phyloP scores from a whole-genome alignment of 2,329 filamentous ascomycete species.

The Alternaria triticina region DNA sequence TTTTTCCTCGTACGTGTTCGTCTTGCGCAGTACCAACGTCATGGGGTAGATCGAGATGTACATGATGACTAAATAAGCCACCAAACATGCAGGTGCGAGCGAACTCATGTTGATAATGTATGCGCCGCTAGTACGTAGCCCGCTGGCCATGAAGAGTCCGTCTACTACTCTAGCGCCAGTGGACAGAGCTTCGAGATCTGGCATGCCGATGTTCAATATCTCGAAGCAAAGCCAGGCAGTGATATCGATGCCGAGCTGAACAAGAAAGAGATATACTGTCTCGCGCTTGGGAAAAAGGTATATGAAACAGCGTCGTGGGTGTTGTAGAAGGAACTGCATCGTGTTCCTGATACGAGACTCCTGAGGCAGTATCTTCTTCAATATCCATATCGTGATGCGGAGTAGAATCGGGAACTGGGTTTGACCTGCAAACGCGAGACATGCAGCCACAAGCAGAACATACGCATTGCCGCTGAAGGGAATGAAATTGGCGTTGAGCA shows the following conservation, averaged over 20 bases:
- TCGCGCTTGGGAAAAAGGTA: constrained; percentile 68
- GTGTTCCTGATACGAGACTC: constrained; percentile 52
- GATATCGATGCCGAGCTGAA: constrained; percentile 65
- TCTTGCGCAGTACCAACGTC: constrained; percentile 69
- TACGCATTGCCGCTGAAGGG: constrained; percentile 60
- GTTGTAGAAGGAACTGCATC: constrained; percentile 65
- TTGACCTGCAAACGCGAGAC: constrained; percentile 60
- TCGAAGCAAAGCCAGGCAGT: constrained; percentile 72
- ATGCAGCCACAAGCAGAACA: constrained; percentile 56
- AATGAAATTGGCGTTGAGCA: constrained; percentile 65
- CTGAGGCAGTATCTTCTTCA: constrained; percentile 56
- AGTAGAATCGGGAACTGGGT: constrained; percentile 65
- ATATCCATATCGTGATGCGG: constrained; percentile 64
- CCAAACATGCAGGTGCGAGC: constrained; percentile 63
- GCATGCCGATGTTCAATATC: constrained; percentile 68
- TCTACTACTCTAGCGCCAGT: constrained; percentile 64
- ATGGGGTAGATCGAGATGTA: constrained; percentile 70
- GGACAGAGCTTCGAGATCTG: constrained; percentile 60
- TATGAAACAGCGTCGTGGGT: constrained; percentile 68
- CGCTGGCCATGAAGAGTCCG: constrained; percentile 68
- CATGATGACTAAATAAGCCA: constrained; percentile 70
- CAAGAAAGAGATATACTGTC: constrained; percentile 71
- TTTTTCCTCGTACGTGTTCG: constrained; percentile 75
- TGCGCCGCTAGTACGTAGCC: constrained; percentile 69
- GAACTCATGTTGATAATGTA: constrained; percentile 67